phyloP scores from a whole-genome alignment of 2,329 filamentous ascomycete species.

The Fusarium sp. region DNA sequence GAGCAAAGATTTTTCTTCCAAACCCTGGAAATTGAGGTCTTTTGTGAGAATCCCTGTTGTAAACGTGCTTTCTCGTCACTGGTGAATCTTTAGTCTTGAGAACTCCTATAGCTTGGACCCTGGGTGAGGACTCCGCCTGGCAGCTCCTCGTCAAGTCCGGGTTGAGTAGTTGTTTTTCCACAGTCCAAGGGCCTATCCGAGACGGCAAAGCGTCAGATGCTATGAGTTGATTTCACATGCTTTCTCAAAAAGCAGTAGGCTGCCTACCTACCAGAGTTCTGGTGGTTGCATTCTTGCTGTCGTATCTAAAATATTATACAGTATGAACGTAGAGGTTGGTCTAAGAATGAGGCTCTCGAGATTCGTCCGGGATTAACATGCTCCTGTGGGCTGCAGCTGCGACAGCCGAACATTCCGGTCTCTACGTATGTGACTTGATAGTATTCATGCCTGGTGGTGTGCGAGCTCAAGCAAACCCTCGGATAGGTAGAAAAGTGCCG shows the following conservation, averaged over 20 bases:
- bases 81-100: constrained; percentile 9
- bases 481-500: constrained; percentile 1
- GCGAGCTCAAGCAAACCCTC: constrained; percentile 2
- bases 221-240: background rate
- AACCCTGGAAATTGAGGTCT: constrained; percentile 15
- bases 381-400: constrained; percentile 5
- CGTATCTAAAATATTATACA: constrained; percentile 8
- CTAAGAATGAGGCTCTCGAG: constrained; percentile 28
- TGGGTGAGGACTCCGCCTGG: constrained; percentile 2
- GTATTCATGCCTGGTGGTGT: constrained; percentile 9
- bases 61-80: constrained; percentile 34
- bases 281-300: constrained; percentile 2
- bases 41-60: constrained; percentile 9
- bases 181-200: constrained; percentile 6
- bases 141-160: background rate
- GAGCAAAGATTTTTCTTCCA: constrained; percentile 10
- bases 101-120: constrained; percentile 17
- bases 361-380: constrained; percentile 6
- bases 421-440: constrained; percentile 1
- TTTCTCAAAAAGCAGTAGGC: background rate
- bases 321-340: constrained; percentile 1
- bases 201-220: background rate
- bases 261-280: constrained; percentile 3
- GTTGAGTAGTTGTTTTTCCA: background rate
- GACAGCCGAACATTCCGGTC: constrained; percentile 25